These are phyloP conservation scores for Mycena floridula DNA, from an alignment of 768 basidiomycete genomes.

Conservation along the genomic window DNA sequence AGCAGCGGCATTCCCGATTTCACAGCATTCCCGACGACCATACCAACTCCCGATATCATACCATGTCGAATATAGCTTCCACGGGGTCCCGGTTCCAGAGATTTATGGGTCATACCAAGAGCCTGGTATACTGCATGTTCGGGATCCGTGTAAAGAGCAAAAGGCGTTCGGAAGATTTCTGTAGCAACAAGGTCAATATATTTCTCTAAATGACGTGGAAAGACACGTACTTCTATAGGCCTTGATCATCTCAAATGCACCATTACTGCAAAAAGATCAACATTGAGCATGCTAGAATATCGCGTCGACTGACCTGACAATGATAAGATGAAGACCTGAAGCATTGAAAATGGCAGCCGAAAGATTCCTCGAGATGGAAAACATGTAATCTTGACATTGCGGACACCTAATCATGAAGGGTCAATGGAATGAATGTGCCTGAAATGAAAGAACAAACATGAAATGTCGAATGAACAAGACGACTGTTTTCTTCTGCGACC, in stretches of 20 bases:
- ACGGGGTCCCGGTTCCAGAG: slow-evolving; percentile 26
- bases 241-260: slow-evolving; percentile 56
- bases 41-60: slow-evolving; percentile 42
- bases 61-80: slow-evolving; percentile 49
- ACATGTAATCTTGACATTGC: slow-evolving; percentile 66
- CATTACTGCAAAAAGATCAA: too few species aligned
- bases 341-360: slow-evolving; percentile 39
- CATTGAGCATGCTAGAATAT: too few species aligned
- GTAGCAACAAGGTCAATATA: not conserved
- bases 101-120: slow-evolving; percentile 45
- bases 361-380: slow-evolving; percentile 46
- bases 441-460: slow-evolving; percentile 22
- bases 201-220: not conserved
- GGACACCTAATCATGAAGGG: slow-evolving; percentile 31
- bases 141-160: slow-evolving; percentile 62
- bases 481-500: slow-evolving; percentile 42
- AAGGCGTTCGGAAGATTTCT: slow-evolving; percentile 60
- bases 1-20: slow-evolving; percentile 56
- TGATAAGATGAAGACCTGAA: too few species aligned
- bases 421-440: not conserved
- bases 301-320: too few species aligned
- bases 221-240: slow-evolving; percentile 36
- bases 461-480: slow-evolving; percentile 69
- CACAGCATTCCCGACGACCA: slow-evolving; percentile 49
- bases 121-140: slow-evolving; percentile 47